A percentile compares a stretch with the other conserved stretches of the same genome.
Evolutionary conservation across 768 basidiomycete species (phyloP).

Genomic region (Amanita rubescens): DNA sequence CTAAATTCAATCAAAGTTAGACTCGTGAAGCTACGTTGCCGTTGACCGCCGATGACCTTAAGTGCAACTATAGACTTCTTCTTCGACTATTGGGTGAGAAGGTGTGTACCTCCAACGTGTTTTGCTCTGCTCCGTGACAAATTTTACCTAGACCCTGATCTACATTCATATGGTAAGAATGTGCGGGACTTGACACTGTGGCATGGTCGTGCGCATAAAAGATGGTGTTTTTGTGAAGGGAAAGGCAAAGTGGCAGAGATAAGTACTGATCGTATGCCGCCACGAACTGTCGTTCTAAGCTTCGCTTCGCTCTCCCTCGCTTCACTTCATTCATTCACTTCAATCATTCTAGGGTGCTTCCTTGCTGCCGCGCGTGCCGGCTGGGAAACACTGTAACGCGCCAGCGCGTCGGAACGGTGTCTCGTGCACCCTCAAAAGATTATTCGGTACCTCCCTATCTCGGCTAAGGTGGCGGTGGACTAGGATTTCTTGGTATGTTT

Average conservation of each 20-base stretch:
- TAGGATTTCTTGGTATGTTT: background rate
- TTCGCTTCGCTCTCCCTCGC: background rate
- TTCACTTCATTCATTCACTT: background rate
- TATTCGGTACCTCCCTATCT: background rate
- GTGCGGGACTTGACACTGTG: no score
- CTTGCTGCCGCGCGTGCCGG: background rate
- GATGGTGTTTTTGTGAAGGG: no score
- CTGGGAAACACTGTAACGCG: background rate
- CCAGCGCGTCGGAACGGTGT: background rate
- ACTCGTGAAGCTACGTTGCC: background rate
- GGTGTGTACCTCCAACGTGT: background rate
- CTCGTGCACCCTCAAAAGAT: background rate
- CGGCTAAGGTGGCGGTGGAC: background rate
- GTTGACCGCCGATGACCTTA: background rate
- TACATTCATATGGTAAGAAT: no score
- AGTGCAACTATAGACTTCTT: background rate
- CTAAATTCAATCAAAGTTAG: constrained; percentile 5
- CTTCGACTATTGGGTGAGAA: background rate
- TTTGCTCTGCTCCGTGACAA: background rate
- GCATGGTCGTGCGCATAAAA: no score
- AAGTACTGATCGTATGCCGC: no score
- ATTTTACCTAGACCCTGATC: background rate
- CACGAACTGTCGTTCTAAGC: no score
- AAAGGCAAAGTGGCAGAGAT: no score
- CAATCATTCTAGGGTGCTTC: background rate